Conservation (phyloP, 768 basidiomycete species). For the Trametes sanguinea region DNA sequence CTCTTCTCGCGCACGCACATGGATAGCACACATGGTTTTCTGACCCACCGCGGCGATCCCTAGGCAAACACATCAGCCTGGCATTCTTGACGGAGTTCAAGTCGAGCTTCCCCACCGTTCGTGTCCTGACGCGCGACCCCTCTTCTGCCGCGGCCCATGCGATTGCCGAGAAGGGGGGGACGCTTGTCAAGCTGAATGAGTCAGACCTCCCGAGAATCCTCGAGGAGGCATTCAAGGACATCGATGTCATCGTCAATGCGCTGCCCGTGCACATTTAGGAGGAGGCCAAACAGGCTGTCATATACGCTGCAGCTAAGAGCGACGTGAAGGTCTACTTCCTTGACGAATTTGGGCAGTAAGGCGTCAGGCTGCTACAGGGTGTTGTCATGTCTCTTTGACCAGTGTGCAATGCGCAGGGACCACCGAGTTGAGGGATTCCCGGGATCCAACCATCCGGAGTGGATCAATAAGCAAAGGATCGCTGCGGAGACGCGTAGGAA, state of each 20-base stretch:
- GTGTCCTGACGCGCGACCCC: constrained; percentile 22
- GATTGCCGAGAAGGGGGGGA: constrained; percentile 18
- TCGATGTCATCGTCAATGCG: constrained; percentile 29
- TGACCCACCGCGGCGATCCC: not conserved
- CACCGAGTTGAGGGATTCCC: constrained; percentile 24
- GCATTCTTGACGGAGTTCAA: constrained; percentile 20
- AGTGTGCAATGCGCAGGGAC: constrained; percentile 7
- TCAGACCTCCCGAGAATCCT: constrained; percentile 8
- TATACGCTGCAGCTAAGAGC: constrained; percentile 4
- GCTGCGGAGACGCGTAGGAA: constrained; percentile 2
- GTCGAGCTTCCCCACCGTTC: constrained; percentile 22
- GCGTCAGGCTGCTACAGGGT: no score
- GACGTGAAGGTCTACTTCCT: constrained; percentile 26
- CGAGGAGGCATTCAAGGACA: constrained; percentile 15
- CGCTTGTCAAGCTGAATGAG: constrained; percentile 19
- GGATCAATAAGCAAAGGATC: constrained; percentile 14
- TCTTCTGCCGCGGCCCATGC: constrained; percentile 8
- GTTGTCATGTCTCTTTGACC: no score
- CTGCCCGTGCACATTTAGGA: not conserved
- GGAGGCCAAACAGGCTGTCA: constrained; percentile 10
- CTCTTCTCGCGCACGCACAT: no score
- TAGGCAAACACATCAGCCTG: constrained; percentile 18
- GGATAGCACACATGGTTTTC: no score
- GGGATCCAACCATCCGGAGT: constrained; percentile 13
- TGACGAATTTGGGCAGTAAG: constrained; percentile 26